phyloP scores from a whole-genome alignment of 345 rosid species.

The Brassica cretica region DNA sequence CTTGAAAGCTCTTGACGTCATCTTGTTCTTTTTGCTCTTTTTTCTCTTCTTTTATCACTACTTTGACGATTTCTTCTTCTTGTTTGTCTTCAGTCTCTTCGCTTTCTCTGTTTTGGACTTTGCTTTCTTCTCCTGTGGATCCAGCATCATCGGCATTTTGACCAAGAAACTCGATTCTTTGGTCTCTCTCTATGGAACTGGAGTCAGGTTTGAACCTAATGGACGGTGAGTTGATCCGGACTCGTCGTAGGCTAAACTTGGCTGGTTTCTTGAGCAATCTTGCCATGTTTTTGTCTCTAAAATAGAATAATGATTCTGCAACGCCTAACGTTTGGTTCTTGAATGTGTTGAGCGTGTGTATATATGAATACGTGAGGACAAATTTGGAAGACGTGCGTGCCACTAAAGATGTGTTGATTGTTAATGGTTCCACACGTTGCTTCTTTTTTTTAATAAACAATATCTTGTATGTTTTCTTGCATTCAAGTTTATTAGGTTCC shows the following conservation, averaged over 20 bases:
- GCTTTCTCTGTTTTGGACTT: not conserved
- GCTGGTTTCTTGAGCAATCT: slow-evolving; percentile 46
- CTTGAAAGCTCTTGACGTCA: slow-evolving; percentile 24
- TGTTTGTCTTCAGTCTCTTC: slow-evolving; percentile 32
- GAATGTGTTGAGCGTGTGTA: slow-evolving; percentile 21
- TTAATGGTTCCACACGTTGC: slow-evolving; percentile 39
- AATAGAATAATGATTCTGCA: not conserved
- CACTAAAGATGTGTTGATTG: slow-evolving; percentile 29
- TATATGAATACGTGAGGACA: slow-evolving; percentile 22
- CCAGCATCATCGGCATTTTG: slow-evolving; percentile 32
- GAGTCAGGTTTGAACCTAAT: slow-evolving; percentile 45
- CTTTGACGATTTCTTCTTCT: slow-evolving; percentile 31
- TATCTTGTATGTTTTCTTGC: not conserved
- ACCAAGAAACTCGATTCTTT: slow-evolving; percentile 51
- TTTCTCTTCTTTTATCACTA: slow-evolving; percentile 11
- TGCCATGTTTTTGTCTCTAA: slow-evolving; percentile 30
- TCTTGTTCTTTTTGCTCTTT: slow-evolving; percentile 8
- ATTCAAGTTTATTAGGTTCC: not conserved
- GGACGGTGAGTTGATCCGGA: slow-evolving; percentile 49
- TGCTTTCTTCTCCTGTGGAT: slow-evolving; percentile 29
- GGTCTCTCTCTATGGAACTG: slow-evolving; percentile 44
- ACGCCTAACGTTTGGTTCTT: slow-evolving; percentile 27
- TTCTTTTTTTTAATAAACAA: not conserved
- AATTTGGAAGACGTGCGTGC: slow-evolving; percentile 35
- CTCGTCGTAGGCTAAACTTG: slow-evolving; percentile 44